Conservation (phyloP, 148 eudicot genomes). For the Rhododendron mucronatum region DNA sequence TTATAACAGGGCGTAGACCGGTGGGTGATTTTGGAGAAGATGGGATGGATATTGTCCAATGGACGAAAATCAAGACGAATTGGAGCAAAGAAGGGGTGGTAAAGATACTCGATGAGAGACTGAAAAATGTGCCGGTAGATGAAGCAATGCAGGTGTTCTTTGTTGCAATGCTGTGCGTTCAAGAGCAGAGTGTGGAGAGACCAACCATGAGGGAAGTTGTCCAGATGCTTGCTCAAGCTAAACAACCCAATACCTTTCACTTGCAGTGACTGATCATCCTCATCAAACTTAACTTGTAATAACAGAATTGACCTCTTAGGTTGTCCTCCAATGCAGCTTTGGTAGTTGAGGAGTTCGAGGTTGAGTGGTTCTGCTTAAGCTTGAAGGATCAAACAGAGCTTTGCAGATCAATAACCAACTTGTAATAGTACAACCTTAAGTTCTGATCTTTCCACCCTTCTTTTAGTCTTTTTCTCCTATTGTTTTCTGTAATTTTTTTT, state of each 20-base stretch:
- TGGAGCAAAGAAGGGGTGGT: slow-evolving; percentile 44
- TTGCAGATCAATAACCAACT: background rate
- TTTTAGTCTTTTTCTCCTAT: background rate
- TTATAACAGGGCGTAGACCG: slow-evolving; percentile 45
- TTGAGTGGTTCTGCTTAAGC: background rate
- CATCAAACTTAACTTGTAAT: background rate
- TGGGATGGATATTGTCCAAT: slow-evolving; percentile 55
- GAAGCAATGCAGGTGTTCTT: slow-evolving; percentile 56
- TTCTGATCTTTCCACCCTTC: background rate
- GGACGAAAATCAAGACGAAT: slow-evolving; percentile 47
- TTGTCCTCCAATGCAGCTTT: background rate
- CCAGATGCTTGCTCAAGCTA: slow-evolving; percentile 62
- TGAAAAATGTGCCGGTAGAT: slow-evolving; percentile 27
- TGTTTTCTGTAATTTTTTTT: background rate
- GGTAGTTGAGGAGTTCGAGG: background rate
- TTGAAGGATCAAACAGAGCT: background rate
- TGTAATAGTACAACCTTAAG: background rate
- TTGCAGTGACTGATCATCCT: slow-evolving; percentile 27
- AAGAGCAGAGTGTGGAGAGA: slow-evolving; percentile 52
- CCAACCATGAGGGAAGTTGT: slow-evolving; percentile 66
- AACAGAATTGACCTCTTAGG: background rate
- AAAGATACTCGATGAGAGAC: slow-evolving; percentile 44
- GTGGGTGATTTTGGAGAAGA: slow-evolving; percentile 62
- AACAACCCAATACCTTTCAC: slow-evolving; percentile 43
- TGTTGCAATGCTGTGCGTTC: slow-evolving; percentile 52